Base-by-base conservation (phyloP, 1,284 basidiomycete species). In the Melanopsichium pennsylvanicum region DNA sequence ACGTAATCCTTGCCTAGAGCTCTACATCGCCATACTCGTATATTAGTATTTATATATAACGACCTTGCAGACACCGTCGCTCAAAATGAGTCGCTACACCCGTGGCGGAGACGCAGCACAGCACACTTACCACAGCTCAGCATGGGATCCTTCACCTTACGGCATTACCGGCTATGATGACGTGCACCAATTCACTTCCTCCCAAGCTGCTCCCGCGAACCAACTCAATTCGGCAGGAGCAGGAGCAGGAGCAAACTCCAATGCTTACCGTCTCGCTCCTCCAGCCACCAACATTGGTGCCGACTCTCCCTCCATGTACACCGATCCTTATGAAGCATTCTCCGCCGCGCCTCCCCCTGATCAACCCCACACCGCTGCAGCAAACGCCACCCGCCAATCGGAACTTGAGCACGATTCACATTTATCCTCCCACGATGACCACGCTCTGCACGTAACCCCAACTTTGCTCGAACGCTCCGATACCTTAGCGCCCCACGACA, bases 231-330 rank as follows among this genome's bases (percentile, higher is more conserved):
- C 66, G 29, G 48, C 62, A 3, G 54, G 54, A 9, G 25, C 62
- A 3, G 54, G 54, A 9, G 25, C 54, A n/a, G 64, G 58, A 7
- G 58, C 64, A 34, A 62, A 57, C 39, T 26, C 64, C 4, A 62
- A 62, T 26, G 64, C 64, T 27, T 58, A 68, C 22, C 50, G 54
- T 25, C 54, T 57, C 11, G 47, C 48, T 10, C 37, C 49, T 6
- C 58, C 64, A 13, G 64, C 57, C 8, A 54, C 44, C 9, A 16
- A 61, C 4, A 18, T 61, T 5, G 52, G 48, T 15, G 48, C 46
- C 7, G 58, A 68, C 31, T 55, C 68, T 22, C 71, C 71, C 11
- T 72, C 69, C n/a, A 61, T 69, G 60, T 75, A 74, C 34, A 74
- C 69, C 7, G 74, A 75, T 29, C 68, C 68, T 0, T 72, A 52